A percentile compares a stretch with the other conserved stretches of the same genome.
These are phyloP conservation scores for Adiantum capillusveneris DNA, from an alignment of 75 land plant genomes.

Conservation along the genomic window DNA sequence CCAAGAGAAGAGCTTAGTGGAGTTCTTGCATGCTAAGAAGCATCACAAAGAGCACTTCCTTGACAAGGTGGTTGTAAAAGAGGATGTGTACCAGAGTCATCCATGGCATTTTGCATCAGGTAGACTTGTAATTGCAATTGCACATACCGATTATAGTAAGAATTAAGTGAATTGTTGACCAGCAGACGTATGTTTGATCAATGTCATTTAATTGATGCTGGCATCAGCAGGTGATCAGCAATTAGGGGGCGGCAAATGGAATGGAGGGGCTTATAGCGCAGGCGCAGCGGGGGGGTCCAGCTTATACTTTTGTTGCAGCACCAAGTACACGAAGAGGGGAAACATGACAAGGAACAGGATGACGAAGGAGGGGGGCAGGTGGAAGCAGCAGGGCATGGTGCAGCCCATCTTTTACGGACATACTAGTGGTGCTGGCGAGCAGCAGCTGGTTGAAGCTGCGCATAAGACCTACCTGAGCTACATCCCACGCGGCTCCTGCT, in stretches of 20 bases:
- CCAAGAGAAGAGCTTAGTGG: conserved; percentile 1
- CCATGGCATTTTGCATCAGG: conserved; percentile 5
- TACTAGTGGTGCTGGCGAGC: too few relatives aligned
- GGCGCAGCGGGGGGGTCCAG: neutral
- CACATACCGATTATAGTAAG: too few relatives aligned
- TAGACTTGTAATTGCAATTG: neutral
- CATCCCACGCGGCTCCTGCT: neutral
- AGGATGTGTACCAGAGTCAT: conserved; percentile 6
- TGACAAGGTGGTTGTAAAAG: neutral
- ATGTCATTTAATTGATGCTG: too few relatives aligned
- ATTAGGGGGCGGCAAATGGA: too few relatives aligned
- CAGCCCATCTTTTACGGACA: neutral
- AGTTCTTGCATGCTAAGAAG: conserved; percentile 5
- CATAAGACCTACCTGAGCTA: conserved; percentile 7
- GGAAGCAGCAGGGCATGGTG: conserved; percentile 9
- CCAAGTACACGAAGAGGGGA: conserved; percentile 5
- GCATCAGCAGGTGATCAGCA: too few relatives aligned
- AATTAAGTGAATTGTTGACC: too few relatives aligned
- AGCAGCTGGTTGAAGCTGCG: neutral
- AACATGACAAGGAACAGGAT: conserved; percentile 8
- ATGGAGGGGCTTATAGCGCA: too few relatives aligned
- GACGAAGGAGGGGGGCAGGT: conserved; percentile 5
- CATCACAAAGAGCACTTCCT: neutral
- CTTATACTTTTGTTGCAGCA: conserved; percentile 5
- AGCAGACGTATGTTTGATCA: too few relatives aligned